Conservation (phyloP, 2,329 filamentous ascomycete species). For the Rhexocercosporidium sp. region DNA sequence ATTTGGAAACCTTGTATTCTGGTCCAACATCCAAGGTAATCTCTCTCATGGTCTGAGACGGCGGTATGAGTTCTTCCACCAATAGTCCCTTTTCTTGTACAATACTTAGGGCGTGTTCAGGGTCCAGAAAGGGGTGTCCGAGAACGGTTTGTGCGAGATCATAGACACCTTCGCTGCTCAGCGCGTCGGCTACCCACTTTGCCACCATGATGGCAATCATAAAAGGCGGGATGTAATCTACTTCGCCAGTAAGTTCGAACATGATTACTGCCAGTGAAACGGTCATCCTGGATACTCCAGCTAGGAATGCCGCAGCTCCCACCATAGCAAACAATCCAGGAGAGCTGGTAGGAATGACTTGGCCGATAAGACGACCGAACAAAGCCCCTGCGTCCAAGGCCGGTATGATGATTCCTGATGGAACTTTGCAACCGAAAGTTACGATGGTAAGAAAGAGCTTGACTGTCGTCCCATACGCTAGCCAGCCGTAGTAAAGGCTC, state of each 20-base stretch:
- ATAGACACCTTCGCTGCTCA: constrained; percentile 60
- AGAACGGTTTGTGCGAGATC: constrained; percentile 64
- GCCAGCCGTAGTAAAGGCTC: constrained; percentile 53
- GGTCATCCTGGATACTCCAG: constrained; percentile 63
- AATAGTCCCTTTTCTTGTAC: constrained; percentile 47
- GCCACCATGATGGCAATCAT: constrained; percentile 65
- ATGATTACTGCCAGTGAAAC: constrained; percentile 64
- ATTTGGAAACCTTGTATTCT: constrained; percentile 49
- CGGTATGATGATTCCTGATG: constrained; percentile 65
- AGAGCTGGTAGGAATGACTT: constrained; percentile 48
- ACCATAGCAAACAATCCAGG: constrained; percentile 67
- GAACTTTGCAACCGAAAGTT: constrained; percentile 65
- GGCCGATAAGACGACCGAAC: constrained; percentile 59
- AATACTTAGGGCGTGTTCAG: constrained; percentile 52
- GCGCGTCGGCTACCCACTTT: constrained; percentile 62
- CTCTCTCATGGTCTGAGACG: constrained; percentile 58
- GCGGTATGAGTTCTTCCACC: constrained; percentile 56
- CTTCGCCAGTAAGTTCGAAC: constrained; percentile 64
- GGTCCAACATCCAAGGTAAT: constrained; percentile 56
- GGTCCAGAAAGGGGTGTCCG: constrained; percentile 62
- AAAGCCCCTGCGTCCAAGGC: constrained; percentile 62
- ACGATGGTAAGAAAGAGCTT: constrained; percentile 62
- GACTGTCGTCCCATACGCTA: constrained; percentile 57
- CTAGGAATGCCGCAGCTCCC: constrained; percentile 61
- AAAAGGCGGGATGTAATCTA: constrained; percentile 61